phyloP scores from a whole-genome alignment of 441 rosid species.

The Mallotus japonicus region DNA sequence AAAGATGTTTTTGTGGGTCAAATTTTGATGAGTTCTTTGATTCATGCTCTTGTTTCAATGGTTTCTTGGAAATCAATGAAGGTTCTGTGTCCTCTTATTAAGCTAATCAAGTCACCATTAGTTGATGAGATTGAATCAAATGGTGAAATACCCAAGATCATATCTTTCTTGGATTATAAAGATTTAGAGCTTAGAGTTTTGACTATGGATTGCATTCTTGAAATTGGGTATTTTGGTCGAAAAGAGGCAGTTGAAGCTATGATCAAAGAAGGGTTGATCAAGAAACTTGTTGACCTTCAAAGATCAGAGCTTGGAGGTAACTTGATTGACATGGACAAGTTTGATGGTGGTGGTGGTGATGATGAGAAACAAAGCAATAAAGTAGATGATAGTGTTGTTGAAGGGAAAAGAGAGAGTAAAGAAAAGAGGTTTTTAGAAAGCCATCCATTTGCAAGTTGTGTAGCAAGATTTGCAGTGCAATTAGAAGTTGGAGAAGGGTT shows the following conservation, averaged over 20 bases:
- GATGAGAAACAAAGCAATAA: too few species aligned
- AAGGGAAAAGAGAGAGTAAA: constrained; percentile 25
- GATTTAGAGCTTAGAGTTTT: constrained; percentile 39
- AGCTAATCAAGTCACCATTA: constrained; percentile 51
- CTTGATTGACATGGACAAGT: constrained; percentile 45
- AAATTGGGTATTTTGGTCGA: constrained; percentile 61
- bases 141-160: constrained; percentile 46
- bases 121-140: constrained; percentile 54
- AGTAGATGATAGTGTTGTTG: background rate
- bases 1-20: constrained; percentile 71
- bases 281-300: constrained; percentile 54
- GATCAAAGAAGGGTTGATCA: constrained; percentile 42
- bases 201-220: constrained; percentile 55
- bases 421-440: constrained; percentile 36
- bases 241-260: constrained; percentile 59
- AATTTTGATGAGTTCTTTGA: constrained; percentile 43
- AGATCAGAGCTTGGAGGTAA: constrained; percentile 55
- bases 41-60: constrained; percentile 46
- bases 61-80: constrained; percentile 33
- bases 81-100: constrained; percentile 43
- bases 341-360: constrained; percentile 4
- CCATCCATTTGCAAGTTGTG: constrained; percentile 72
- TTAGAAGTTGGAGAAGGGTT: constrained; percentile 74
- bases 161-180: constrained; percentile 37
- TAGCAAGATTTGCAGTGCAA: constrained; percentile 68